A percentile compares a stretch with the other conserved stretches of the same genome.
Evolutionary conservation across 352 stramenopile genomes (phyloP).

Genomic region (Peronosclerospora sorghi): DNA sequence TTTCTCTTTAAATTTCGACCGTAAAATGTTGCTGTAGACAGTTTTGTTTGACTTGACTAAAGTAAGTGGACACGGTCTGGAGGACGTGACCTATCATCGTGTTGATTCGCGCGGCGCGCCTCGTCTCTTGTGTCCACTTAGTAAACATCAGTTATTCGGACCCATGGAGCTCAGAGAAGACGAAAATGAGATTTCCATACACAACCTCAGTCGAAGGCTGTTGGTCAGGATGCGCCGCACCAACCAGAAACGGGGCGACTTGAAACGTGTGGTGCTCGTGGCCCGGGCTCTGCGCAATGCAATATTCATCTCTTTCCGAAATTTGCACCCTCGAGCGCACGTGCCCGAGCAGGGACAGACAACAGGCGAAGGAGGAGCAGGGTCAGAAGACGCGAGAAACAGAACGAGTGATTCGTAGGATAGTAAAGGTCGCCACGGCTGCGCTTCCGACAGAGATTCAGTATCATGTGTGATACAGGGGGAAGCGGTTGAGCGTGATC

Average conservation of each 20-base stretch:
- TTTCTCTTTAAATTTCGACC: background rate
- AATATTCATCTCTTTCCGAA: constrained; percentile 45
- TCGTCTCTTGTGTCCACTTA: constrained; percentile 10
- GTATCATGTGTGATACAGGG: too few species aligned
- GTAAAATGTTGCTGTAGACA: background rate
- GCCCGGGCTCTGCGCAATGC: constrained; percentile 26
- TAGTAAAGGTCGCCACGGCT: too few species aligned
- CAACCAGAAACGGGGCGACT: constrained; percentile 12
- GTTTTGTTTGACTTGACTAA: constrained; percentile 5
- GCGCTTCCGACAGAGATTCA: too few species aligned
- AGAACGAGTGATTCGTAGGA: too few species aligned
- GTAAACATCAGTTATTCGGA: constrained; percentile 6
- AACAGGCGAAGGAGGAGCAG: too few species aligned
- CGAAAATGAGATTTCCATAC: constrained; percentile 8
- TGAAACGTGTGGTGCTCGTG: constrained; percentile 43
- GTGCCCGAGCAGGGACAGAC: constrained; percentile 2
- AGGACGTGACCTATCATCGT: constrained; percentile 5
- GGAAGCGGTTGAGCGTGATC: too few species aligned
- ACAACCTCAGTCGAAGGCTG: constrained; percentile 14
- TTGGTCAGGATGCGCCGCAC: constrained; percentile 11
- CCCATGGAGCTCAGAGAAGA: constrained; percentile 2
- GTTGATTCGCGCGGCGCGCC: background rate
- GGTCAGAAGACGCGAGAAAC: too few species aligned
- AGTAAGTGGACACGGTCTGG: constrained; percentile 5
- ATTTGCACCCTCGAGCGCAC: constrained; percentile 45